Conservation (phyloP, 768 basidiomycete genomes). For the Clitopilus hobsonii region DNA sequence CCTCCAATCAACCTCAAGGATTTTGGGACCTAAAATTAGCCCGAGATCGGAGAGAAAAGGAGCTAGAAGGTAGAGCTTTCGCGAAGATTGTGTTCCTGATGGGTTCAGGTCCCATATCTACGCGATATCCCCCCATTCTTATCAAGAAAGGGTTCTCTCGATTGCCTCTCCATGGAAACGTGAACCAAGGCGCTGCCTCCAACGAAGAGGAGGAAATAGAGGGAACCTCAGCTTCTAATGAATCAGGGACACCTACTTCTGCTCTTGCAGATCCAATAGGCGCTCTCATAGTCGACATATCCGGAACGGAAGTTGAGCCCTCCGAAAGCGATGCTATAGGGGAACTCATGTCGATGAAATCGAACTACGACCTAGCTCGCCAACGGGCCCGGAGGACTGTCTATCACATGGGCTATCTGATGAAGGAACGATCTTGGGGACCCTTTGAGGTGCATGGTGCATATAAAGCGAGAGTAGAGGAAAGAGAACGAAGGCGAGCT, state of each 20-base stretch:
- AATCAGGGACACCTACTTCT: no score
- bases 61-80: background rate
- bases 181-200: no score
- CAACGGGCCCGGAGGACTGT: slow-evolving; percentile 27
- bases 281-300: no score
- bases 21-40: background rate
- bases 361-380: slow-evolving; percentile 17
- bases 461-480: background rate
- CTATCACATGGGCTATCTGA: slow-evolving; percentile 30
- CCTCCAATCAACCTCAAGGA: background rate
- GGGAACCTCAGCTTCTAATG: no score
- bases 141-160: background rate
- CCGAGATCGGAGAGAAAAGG: background rate
- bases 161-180: background rate
- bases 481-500: background rate
- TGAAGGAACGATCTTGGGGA: background rate
- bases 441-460: background rate
- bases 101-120: background rate
- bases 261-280: no score
- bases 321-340: background rate
- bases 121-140: background rate
- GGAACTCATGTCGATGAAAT: background rate
- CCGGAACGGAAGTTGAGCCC: no score
- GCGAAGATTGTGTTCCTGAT: background rate
- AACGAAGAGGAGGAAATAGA: no score